Evolutionary conservation across 345 rosid species (phyloP).

Genomic region (Sisymbrium irio): DNA sequence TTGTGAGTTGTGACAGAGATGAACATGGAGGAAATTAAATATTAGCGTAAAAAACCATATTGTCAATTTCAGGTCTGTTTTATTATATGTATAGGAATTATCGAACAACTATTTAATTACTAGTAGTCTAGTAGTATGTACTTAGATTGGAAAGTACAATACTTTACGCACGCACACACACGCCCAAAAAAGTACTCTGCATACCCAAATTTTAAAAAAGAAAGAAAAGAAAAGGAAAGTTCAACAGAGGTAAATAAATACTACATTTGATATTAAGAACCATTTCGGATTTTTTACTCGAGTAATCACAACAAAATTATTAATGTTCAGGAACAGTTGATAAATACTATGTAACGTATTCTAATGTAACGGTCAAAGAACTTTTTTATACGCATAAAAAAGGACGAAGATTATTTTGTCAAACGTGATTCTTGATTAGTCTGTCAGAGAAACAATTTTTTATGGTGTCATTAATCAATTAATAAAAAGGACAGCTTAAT

Average conservation of each 20-base stretch:
- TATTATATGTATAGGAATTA: conserved; percentile 21
- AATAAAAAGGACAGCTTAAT: not conserved
- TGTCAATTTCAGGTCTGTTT: not conserved
- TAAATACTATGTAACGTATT: not conserved
- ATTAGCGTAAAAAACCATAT: not conserved
- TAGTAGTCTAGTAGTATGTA: no score
- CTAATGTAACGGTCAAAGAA: not conserved
- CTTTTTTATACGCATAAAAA: not conserved
- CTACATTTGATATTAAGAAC: no score
- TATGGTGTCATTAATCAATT: not conserved
- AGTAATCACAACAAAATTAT: not conserved
- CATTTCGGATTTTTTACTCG: no score
- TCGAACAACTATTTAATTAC: conserved; percentile 19
- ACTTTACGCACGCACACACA: not conserved
- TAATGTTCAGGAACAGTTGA: not conserved
- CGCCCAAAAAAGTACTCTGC: not conserved
- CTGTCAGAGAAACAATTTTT: not conserved
- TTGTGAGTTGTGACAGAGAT: conserved; percentile 23
- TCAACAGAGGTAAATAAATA: no score
- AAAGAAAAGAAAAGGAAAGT: no score
- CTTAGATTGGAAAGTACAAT: conserved; percentile 4
- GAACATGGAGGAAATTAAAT: conserved; percentile 13
- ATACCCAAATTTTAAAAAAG: no score
- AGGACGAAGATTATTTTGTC: not conserved
- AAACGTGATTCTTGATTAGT: conserved; percentile 15